Conservation (phyloP, 495 filamentous ascomycete genomes). For the Umbilicaria muhlenbergii region DNA sequence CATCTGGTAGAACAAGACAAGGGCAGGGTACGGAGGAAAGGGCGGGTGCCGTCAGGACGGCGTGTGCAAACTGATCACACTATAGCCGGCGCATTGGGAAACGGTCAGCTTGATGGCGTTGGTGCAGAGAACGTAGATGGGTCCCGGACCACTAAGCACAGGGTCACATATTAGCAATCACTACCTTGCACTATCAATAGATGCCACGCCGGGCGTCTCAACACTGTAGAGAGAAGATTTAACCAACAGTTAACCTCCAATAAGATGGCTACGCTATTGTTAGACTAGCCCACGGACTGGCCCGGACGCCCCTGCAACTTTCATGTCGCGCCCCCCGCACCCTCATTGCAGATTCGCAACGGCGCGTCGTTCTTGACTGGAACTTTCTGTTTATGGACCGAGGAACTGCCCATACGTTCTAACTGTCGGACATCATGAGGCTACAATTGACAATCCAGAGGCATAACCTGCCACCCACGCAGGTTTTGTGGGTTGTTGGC, state of each 20-base stretch:
- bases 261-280: too few species aligned
- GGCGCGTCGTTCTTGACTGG: too few species aligned
- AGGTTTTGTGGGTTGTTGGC: constrained; percentile 54
- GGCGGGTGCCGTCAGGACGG: neutral
- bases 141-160: neutral
- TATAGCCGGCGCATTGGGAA: constrained; percentile 5
- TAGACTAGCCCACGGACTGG: too few species aligned
- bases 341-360: too few species aligned
- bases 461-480: constrained; percentile 59
- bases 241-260: too few species aligned
- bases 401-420: too few species aligned
- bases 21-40: neutral
- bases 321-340: too few species aligned
- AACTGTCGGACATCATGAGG: constrained; percentile 38
- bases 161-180: neutral
- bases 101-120: neutral
- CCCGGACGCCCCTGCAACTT: too few species aligned
- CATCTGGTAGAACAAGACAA: constrained; percentile 23
- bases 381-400: too few species aligned
- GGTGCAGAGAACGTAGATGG: constrained; percentile 4
- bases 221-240: too few species aligned
- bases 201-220: too few species aligned
- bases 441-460: constrained; percentile 71
- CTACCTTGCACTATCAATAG: too few species aligned
- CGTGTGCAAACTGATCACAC: neutral